Evolutionary conservation across 345 rosid genomes (phyloP).

Genomic region (Camelina sativa): DNA sequence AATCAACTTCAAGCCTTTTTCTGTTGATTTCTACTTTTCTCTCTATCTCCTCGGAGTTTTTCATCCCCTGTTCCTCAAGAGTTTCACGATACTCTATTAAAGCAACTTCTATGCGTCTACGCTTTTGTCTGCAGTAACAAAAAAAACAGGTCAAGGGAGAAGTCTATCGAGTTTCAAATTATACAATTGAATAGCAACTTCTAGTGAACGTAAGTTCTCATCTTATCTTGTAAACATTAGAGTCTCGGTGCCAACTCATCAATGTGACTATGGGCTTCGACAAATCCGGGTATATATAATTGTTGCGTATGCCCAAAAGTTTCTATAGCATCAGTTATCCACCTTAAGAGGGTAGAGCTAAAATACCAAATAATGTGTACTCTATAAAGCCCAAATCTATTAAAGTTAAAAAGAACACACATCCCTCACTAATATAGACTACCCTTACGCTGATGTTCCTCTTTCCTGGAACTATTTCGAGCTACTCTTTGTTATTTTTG

Average conservation of each 20-base stretch:
- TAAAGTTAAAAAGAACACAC: neutral
- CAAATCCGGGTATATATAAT: neutral
- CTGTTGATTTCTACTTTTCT: conserved; percentile 76
- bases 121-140: conserved; percentile 69
- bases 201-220: conserved; percentile 11
- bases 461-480: neutral
- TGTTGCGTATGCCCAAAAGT: conserved; percentile 1
- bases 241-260: neutral
- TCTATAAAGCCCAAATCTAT: neutral
- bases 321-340: conserved; percentile 17
- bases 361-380: conserved; percentile 5
- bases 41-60: conserved; percentile 84
- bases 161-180: conserved; percentile 4
- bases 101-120: conserved; percentile 89
- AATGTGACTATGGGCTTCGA: neutral
- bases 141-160: conserved; percentile 21
- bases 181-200: conserved; percentile 25
- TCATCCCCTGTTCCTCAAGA: conserved; percentile 87
- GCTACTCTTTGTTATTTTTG: conserved; percentile 1
- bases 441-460: conserved; percentile 1
- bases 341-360: conserved; percentile 11
- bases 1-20: conserved; percentile 75
- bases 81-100: conserved; percentile 95
- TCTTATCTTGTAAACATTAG: conserved; percentile 3
- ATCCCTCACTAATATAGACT: conserved; percentile 12